Base-by-base conservation (phyloP, 768 basidiomycete species). In the Leucogyrophana mollusca region DNA sequence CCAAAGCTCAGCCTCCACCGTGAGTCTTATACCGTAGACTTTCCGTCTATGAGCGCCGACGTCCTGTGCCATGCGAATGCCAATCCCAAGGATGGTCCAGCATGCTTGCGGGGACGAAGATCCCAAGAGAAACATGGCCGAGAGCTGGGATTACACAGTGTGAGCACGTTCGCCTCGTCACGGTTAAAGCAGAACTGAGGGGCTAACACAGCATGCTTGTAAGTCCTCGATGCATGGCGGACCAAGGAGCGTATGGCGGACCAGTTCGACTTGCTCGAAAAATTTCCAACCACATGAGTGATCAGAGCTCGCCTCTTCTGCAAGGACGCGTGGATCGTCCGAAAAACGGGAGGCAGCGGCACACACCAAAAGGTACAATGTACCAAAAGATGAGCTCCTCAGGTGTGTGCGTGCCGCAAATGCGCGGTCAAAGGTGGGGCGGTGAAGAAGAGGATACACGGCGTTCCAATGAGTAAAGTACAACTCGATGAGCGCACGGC, bases 71-170 rank as follows among this genome's bases (percentile, higher is more conserved):
- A 74, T 65, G 4, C 83, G 74, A 14, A 86, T 66, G 25, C 76
- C 79, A 25, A 79, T 73, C 3, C 87, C 86, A 24, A 83, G 71
- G 6, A 80, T 70, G 44, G 78, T 79, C 89, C 89, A 90, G 46
- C 74, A 78, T 9, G 78, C 74, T 44, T 85, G 82, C 2, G 82
- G 82, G 0, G 78, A 74, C 0, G 78, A 79, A 0, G 78, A 77
- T 1, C 79, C 80, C 53, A 77, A 74, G 16, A 82, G 65, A 60
- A 74, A 83, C 53, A 73, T 58, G 0, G 76, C 73, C 7, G 74
- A 68, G 14, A 85, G 59, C 83, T 85, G 43, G 30, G 25, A n/a
- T n/a, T n/a, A n/a, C 32, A 18, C n/a, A n/a, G 40, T 25, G 11
- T 17, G 17, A 13, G 38, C 14, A 4, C n/a, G n/a, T n/a, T n/a